These are phyloP conservation scores for Phaffomyces thermotolerans DNA, from an alignment of 805 yeast genomes.

Conservation along the genomic window DNA sequence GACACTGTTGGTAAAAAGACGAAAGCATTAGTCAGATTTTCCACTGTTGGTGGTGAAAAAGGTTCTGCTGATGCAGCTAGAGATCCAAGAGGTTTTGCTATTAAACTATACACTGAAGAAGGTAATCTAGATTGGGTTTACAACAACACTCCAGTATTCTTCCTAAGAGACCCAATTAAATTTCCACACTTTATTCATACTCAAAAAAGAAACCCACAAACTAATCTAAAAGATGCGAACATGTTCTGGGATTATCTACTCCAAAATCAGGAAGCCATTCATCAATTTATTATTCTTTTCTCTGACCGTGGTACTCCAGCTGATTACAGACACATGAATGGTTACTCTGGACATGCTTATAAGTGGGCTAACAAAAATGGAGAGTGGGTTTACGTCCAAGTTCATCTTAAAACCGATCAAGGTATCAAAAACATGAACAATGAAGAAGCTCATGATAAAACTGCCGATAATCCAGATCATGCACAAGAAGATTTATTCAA, in stretches of 20 bases:
- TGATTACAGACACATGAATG: slow-evolving; percentile 70
- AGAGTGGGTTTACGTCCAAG: slow-evolving; percentile 73
- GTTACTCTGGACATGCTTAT: slow-evolving; percentile 79
- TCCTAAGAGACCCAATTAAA: slow-evolving; percentile 77
- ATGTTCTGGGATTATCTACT: slow-evolving; percentile 76
- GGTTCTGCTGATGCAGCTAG: slow-evolving; percentile 81
- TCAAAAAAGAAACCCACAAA: slow-evolving; percentile 79
- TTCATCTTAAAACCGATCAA: slow-evolving; percentile 64
- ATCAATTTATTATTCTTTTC: slow-evolving; percentile 67
- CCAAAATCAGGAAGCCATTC: slow-evolving; percentile 64
- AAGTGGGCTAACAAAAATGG: slow-evolving; percentile 73
- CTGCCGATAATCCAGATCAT: slow-evolving; percentile 77
- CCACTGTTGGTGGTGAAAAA: slow-evolving; percentile 81
- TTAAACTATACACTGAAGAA: slow-evolving; percentile 75
- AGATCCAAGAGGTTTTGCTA: slow-evolving; percentile 83
- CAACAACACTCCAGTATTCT: slow-evolving; percentile 82
- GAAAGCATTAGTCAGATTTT: slow-evolving; percentile 63
- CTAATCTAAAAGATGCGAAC: slow-evolving; percentile 68
- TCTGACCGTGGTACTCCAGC: slow-evolving; percentile 81
- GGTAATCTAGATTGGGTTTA: slow-evolving; percentile 81
- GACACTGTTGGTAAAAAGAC: slow-evolving; percentile 75
- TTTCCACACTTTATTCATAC: slow-evolving; percentile 87
- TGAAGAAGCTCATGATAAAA: slow-evolving; percentile 60
- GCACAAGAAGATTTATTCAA: slow-evolving; percentile 76
- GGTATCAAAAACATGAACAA: slow-evolving; percentile 38